phyloP scores from a whole-genome alignment of 2,329 filamentous ascomycete species.

The Cladophialophora immunda region DNA sequence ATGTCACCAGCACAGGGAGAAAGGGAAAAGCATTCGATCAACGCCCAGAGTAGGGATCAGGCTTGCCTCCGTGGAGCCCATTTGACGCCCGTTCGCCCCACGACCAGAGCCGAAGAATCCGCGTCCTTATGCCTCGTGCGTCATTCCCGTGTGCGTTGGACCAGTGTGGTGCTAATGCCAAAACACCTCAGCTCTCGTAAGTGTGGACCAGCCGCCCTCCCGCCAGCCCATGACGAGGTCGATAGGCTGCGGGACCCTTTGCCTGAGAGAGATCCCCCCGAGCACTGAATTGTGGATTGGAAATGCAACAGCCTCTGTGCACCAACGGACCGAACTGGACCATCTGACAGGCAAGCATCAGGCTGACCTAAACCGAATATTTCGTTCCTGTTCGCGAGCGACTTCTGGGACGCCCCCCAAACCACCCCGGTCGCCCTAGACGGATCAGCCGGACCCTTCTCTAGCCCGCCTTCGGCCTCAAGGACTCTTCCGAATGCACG shows the following conservation, averaged over 20 bases:
- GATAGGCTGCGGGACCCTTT: background rate
- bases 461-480: slow-evolving; percentile 10
- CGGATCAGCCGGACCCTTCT: slow-evolving; percentile 12
- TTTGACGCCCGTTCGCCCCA: background rate
- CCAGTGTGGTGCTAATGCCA: background rate
- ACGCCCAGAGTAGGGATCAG: background rate
- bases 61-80: background rate
- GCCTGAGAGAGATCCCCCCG: background rate
- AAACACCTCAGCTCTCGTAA: slow-evolving; percentile 8
- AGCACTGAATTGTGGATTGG: background rate
- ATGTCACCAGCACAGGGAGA: background rate
- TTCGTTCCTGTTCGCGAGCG: slow-evolving; percentile 13
- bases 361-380: slow-evolving; percentile 24
- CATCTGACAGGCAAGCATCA: slow-evolving; percentile 18
- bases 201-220: background rate
- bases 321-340: background rate
- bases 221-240: background rate
- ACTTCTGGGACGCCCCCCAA: background rate
- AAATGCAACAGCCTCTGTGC: background rate
- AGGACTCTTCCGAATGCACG: background rate
- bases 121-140: slow-evolving; percentile 2
- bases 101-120: slow-evolving; percentile 1
- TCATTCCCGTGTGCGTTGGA: background rate
- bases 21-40: background rate
- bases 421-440: background rate